Conservation (phyloP, 2,329 filamentous ascomycete genomes). For the Verticillium dahliae region DNA sequence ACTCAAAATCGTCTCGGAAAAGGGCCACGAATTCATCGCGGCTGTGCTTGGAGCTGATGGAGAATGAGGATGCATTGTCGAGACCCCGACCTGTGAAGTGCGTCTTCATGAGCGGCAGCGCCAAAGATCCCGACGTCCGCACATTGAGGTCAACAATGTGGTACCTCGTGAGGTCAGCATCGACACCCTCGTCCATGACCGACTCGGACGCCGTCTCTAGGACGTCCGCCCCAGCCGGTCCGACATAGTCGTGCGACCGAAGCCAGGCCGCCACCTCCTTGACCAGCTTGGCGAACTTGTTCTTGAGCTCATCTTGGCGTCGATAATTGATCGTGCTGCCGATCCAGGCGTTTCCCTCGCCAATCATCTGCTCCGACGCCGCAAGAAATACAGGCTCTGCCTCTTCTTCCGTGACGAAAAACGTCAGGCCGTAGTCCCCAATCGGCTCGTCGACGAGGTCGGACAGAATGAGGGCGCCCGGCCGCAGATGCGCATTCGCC, state of each 20-base stretch:
- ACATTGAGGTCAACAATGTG: slow-evolving; percentile 27
- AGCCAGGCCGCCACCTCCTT: slow-evolving; percentile 18
- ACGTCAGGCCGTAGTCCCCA: slow-evolving; percentile 25
- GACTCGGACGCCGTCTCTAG: slow-evolving; percentile 16
- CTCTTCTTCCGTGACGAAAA: slow-evolving; percentile 21
- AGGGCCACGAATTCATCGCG: slow-evolving; percentile 18
- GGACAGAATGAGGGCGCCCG: slow-evolving; percentile 22
- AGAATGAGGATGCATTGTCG: slow-evolving; percentile 20
- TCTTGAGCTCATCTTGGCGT: slow-evolving; percentile 19
- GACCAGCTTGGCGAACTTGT: slow-evolving; percentile 17
- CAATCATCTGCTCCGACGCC: slow-evolving; percentile 26
- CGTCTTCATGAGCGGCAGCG: slow-evolving; percentile 19
- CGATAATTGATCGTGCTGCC: slow-evolving; percentile 25
- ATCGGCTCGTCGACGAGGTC: slow-evolving; percentile 22
- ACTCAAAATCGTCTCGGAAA: slow-evolving; percentile 17
- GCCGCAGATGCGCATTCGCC: slow-evolving; percentile 22
- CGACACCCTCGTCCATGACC: neutral
- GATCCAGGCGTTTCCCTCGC: slow-evolving; percentile 23
- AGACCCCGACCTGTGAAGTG: slow-evolving; percentile 21
- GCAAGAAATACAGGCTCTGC: slow-evolving; percentile 20
- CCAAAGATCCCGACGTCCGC: slow-evolving; percentile 23
- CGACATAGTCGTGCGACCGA: slow-evolving; percentile 20
- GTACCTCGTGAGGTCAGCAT: slow-evolving; percentile 7
- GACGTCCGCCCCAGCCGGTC: slow-evolving; percentile 24
- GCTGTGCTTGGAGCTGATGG: slow-evolving; percentile 13